These are phyloP conservation scores for Globisporangium ultimum DNA, from an alignment of 352 stramenopile genomes.

Conservation along the genomic window DNA sequence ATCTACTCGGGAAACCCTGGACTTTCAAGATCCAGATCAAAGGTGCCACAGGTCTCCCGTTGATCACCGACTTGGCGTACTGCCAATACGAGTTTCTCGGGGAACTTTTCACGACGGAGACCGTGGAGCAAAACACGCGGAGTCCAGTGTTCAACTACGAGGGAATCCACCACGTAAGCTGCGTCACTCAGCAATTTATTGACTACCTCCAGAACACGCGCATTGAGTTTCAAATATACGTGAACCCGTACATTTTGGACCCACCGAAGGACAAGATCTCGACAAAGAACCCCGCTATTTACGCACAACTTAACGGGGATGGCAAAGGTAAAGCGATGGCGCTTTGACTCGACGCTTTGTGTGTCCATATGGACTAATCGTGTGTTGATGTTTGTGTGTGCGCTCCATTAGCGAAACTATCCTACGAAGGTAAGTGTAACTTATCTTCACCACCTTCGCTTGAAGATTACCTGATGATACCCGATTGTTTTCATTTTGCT, in stretches of 20 bases:
- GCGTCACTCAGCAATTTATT: slow-evolving; percentile 87
- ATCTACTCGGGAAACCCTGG: slow-evolving; percentile 88
- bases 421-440: slow-evolving; percentile 24
- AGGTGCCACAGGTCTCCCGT: slow-evolving; percentile 73
- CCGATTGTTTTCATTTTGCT: not conserved
- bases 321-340: slow-evolving; percentile 26
- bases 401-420: slow-evolving; percentile 29
- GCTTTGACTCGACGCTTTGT: not conserved
- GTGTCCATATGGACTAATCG: not conserved
- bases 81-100: slow-evolving; percentile 93
- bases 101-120: slow-evolving; percentile 91
- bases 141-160: slow-evolving; percentile 90
- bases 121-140: slow-evolving; percentile 84
- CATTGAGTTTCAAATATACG: slow-evolving; percentile 86
- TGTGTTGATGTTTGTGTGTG: not conserved
- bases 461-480: not conserved
- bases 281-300: slow-evolving; percentile 67
- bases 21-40: slow-evolving; percentile 89
- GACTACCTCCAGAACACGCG: slow-evolving; percentile 77
- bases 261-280: slow-evolving; percentile 82
- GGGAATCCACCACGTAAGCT: slow-evolving; percentile 82
- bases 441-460: not conserved
- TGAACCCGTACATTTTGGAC: slow-evolving; percentile 88
- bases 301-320: slow-evolving; percentile 51
- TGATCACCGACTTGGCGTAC: slow-evolving; percentile 89